Percentiles rank a stretch among this genome's conserved stretches.
These are phyloP conservation scores for Cadophora sp. DNA, from an alignment of 2,329 filamentous ascomycete genomes.

Conservation along the genomic window DNA sequence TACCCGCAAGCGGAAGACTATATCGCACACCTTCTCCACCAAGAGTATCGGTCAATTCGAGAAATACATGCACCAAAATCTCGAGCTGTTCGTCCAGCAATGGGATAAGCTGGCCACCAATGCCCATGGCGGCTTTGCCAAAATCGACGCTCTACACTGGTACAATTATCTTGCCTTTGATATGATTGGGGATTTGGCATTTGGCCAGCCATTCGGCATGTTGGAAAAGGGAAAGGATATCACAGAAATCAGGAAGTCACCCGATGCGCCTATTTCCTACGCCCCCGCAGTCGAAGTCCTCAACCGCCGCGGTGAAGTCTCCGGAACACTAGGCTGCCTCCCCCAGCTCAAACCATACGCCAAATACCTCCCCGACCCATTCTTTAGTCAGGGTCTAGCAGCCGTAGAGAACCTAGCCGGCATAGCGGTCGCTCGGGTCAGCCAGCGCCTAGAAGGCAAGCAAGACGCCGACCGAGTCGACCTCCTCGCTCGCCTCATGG, in stretches of 20 bases:
- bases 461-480: constrained; percentile 76
- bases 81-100: constrained; percentile 74
- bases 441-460: constrained; percentile 71
- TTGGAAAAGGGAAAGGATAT: constrained; percentile 76
- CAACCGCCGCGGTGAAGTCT: constrained; percentile 87
- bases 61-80: constrained; percentile 83
- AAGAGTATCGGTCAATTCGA: constrained; percentile 87
- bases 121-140: constrained; percentile 55
- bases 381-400: constrained; percentile 76
- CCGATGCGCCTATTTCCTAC: constrained; percentile 67
- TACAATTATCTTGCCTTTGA: constrained; percentile 72
- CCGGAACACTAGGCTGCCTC: constrained; percentile 76
- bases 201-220: constrained; percentile 85
- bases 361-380: constrained; percentile 79
- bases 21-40: constrained; percentile 84
- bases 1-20: constrained; percentile 85
- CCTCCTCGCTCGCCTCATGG: constrained; percentile 82
- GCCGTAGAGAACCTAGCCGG: constrained; percentile 84
- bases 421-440: constrained; percentile 85
- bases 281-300: constrained; percentile 86
- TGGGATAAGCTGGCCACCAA: constrained; percentile 70
- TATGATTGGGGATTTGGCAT: constrained; percentile 65
- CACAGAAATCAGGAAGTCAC: constrained; percentile 72
- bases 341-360: constrained; percentile 81
- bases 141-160: constrained; percentile 79